Conservation (phyloP, 2,329 filamentous ascomycete species). For the Corniculantispora saksenae region DNA sequence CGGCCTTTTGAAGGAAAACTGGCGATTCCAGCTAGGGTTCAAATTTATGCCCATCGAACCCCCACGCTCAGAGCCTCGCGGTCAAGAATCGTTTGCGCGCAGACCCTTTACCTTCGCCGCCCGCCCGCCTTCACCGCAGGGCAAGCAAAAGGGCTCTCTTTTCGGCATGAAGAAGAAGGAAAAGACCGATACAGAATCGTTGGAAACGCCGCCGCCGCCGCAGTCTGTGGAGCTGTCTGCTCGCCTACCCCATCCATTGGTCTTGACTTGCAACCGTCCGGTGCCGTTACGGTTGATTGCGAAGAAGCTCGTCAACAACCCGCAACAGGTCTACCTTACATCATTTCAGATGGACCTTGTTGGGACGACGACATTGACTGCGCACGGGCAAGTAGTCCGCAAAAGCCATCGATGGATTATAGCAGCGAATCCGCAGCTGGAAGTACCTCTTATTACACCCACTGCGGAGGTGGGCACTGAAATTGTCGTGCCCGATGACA, state of each 20-base stretch:
- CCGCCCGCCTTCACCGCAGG: constrained; percentile 34
- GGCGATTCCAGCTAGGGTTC: constrained; percentile 67
- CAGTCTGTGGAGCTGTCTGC: constrained; percentile 77
- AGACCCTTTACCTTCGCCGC: constrained; percentile 63
- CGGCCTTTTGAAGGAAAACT: constrained; percentile 87
- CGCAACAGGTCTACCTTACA: constrained; percentile 72
- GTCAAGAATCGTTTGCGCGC: constrained; percentile 82
- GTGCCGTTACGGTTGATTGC: constrained; percentile 79
- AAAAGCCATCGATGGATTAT: constrained; percentile 78
- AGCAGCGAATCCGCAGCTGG: constrained; percentile 69
- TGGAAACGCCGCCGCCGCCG: constrained; percentile 32
- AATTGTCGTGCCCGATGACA: constrained; percentile 63
- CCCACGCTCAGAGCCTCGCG: constrained; percentile 65
- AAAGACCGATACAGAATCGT: constrained; percentile 18
- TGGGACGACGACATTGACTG: constrained; percentile 75
- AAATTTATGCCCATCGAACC: constrained; percentile 93
- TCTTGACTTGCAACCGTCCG: constrained; percentile 86
- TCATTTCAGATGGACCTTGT: constrained; percentile 81
- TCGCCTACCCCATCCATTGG: constrained; percentile 80
- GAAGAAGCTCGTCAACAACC: constrained; percentile 70
- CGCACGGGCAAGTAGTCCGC: constrained; percentile 70
- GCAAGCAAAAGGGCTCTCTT: constrained; percentile 58
- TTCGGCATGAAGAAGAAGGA: constrained; percentile 50
- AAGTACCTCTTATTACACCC: constrained; percentile 64
- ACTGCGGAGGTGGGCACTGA: constrained; percentile 65